phyloP scores from a whole-genome alignment of 202 grass and related monocot genomes.

The Carex sylvatica region DNA sequence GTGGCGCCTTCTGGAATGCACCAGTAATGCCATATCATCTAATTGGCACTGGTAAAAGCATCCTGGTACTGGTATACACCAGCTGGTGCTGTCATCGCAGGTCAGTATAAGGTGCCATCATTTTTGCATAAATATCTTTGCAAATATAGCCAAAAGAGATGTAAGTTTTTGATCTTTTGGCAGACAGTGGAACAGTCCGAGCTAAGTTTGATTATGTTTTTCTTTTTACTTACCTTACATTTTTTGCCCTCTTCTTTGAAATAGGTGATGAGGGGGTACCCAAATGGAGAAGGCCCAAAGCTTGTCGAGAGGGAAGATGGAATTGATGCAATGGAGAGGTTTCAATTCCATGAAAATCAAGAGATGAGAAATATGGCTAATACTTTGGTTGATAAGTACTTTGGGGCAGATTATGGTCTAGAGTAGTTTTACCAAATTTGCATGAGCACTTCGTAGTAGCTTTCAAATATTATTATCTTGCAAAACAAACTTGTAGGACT shows the following conservation, averaged over 20 bases:
- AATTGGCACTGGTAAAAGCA: neutral
- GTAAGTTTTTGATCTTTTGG: neutral
- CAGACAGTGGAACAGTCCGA: neutral
- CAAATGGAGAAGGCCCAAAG: constrained; percentile 64
- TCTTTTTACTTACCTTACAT: neutral
- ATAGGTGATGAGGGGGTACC: constrained; percentile 92
- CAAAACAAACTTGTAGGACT: neutral
- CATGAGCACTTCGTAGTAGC: neutral
- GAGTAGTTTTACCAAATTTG: constrained; percentile 35
- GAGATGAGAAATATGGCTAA: constrained; percentile 94
- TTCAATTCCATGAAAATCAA: constrained; percentile 96
- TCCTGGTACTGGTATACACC: neutral
- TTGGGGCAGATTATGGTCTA: constrained; percentile 77
- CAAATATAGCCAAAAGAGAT: neutral
- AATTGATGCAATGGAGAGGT: constrained; percentile 92
- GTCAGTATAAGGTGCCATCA: neutral
- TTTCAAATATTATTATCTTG: neutral
- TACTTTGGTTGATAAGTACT: constrained; percentile 77
- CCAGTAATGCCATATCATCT: neutral
- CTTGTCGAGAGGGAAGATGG: constrained; percentile 84
- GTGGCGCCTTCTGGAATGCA: neutral
- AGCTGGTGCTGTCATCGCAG: neutral
- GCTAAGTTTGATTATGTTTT: neutral
- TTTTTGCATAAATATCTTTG: neutral
- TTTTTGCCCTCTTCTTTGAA: neutral